Conservation (phyloP, 129 eudicot genomes). For the Chrysanthemum makinoi region DNA sequence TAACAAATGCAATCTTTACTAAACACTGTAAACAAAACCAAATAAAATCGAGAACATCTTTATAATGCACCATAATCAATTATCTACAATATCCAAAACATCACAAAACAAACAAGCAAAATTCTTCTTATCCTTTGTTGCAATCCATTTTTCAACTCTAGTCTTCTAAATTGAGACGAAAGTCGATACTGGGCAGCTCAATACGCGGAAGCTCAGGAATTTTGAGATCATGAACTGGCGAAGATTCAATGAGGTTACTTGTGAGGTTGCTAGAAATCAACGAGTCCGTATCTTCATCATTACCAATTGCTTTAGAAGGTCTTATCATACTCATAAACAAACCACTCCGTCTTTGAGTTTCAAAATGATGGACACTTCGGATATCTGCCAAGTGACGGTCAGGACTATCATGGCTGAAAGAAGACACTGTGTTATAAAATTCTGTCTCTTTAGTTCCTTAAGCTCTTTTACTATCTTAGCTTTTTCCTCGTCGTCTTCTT, state of each 20-base stretch:
- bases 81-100: no score
- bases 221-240: constrained; percentile 40
- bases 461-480: constrained; percentile 55
- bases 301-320: background rate
- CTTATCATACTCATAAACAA: constrained; percentile 36
- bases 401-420: constrained; percentile 63
- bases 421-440: constrained; percentile 66
- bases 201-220: constrained; percentile 41
- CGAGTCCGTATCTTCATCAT: constrained; percentile 18
- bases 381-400: constrained; percentile 71
- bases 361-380: constrained; percentile 66
- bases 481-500: background rate
- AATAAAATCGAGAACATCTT: no score
- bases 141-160: background rate
- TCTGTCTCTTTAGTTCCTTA: constrained; percentile 56
- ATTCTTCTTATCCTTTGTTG: background rate
- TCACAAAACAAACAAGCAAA: no score
- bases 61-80: no score
- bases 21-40: no score
- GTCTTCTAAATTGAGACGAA: constrained; percentile 7
- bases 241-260: constrained; percentile 15
- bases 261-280: constrained; percentile 11
- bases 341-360: constrained; percentile 60
- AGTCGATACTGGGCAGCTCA: constrained; percentile 35
- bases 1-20: no score